Conservation (phyloP, 2,329 filamentous ascomycete species). For the Fusarium aywerte region DNA sequence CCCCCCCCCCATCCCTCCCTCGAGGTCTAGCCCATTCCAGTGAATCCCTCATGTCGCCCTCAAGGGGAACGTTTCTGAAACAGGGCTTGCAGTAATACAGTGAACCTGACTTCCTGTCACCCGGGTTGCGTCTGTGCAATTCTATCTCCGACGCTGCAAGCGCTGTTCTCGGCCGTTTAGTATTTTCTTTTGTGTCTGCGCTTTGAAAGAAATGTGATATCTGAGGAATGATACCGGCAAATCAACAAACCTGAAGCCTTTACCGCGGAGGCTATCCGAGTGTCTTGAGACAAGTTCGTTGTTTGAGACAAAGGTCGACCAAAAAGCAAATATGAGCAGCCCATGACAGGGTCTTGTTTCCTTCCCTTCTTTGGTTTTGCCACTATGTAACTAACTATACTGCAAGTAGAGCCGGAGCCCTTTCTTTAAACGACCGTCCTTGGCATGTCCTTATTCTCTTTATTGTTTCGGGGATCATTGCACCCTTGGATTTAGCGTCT, state of each 20-base stretch:
- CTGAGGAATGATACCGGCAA: background rate
- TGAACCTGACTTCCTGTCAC: slow-evolving; percentile 3
- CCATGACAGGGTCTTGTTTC: background rate
- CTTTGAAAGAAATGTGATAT: background rate
- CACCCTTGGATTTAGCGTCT: background rate
- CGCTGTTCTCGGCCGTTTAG: background rate
- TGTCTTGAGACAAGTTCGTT: background rate
- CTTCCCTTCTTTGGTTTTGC: slow-evolving; percentile 10
- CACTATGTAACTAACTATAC: background rate
- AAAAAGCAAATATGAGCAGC: slow-evolving; percentile 8
- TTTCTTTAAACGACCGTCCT: background rate
- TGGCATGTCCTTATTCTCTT: background rate
- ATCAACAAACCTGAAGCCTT: background rate
- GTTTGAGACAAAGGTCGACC: background rate
- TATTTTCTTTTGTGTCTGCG: background rate
- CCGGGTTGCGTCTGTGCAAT: background rate
- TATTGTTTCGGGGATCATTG: background rate
- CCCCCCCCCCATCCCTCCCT: slow-evolving; percentile 13
- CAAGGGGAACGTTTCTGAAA: slow-evolving; percentile 33
- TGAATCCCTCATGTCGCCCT: background rate
- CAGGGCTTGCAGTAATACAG: slow-evolving; percentile 24
- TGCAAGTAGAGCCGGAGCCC: background rate
- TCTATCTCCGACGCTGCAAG: background rate
- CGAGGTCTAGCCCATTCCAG: slow-evolving; percentile 30
- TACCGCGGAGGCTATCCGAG: background rate